Base-by-base conservation (phyloP, 164 flowering plant species). In the Annona cherimola region DNA sequence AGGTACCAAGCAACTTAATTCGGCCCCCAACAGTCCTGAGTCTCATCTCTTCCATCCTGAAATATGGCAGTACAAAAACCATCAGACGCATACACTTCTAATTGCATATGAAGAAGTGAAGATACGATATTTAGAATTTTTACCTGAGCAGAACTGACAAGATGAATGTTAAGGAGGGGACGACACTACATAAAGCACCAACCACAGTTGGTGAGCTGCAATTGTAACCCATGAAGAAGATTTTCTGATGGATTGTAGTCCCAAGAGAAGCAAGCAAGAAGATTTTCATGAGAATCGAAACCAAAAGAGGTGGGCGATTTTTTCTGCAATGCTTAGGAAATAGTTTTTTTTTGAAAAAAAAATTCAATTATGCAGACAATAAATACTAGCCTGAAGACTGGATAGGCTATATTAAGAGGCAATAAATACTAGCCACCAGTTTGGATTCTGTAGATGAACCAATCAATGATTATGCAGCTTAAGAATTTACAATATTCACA, bases 121-220 rank as follows among this genome's bases (percentile, higher is more conserved):
- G 7, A 42, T 43, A 42, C 8, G 35, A 26, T 44, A 46, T 9
- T 12, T 11, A 12, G n/a, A 11, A 18, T 12, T 18, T 19, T 44
- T 67, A 83, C 86, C 83, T 20, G 46, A 84, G 74, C 3, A 81
- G 4, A 72, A 82, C 70, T 7, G 86, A 83, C 43, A 84, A 3
- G 39, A 81, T 61, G 72, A 86, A 84, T 4, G 86, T 86, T 42
- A 84, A 61, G 45, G 78, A 71, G 5, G 84, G 86, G 46, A 76
- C 72, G 45, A 82, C 71, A 71, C 81, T 81, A 42, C 78, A 68
- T 74, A 84, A 42, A 43, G 83, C 84, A 75, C 76, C 54, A n/a
- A 82, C 80, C 66, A 82, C 85, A 2, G 84, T 83, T 16, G 88
- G 62, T n/a, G 88, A 76, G 70, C 82, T 79, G 69, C 78, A 81